phyloP scores from a whole-genome alignment of 108 stramenopile species.

The Fistulifera solaris region DNA sequence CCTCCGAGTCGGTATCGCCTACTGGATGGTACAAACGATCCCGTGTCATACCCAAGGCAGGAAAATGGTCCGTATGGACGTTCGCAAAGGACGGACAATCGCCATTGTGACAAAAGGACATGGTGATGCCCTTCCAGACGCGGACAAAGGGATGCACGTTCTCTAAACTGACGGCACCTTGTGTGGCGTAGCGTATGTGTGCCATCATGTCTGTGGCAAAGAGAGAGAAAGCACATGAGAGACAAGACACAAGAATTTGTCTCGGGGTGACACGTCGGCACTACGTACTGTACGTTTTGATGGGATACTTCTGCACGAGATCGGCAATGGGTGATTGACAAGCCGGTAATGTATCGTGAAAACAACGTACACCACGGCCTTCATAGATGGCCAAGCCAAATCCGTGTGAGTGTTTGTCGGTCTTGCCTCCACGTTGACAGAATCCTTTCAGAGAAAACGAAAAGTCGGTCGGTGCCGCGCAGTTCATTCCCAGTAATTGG shows the following conservation, averaged over 20 bases:
- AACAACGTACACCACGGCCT: conserved; percentile 65
- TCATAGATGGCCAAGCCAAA: conserved; percentile 83
- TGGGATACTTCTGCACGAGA: conserved; percentile 62
- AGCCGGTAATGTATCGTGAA: conserved; percentile 66
- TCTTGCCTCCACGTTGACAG: conserved; percentile 65
- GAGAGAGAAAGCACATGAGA: not conserved
- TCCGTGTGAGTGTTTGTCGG: conserved; percentile 76
- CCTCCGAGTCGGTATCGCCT: conserved; percentile 88
- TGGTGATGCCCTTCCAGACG: conserved; percentile 80
- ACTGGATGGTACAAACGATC: conserved; percentile 50
- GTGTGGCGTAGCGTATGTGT: conserved; percentile 86
- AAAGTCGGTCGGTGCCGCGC: conserved; percentile 67
- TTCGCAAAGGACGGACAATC: conserved; percentile 67
- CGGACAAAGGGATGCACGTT: conserved; percentile 90
- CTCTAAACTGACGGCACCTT: conserved; percentile 59
- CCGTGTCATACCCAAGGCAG: conserved; percentile 7
- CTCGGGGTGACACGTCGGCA: too few relatives aligned
- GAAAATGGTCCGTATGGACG: conserved; percentile 2
- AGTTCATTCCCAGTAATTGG: conserved; percentile 75
- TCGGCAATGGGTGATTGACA: conserved; percentile 63
- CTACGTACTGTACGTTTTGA: conserved; percentile 37
- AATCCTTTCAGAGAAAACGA: conserved; percentile 67
- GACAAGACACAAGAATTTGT: not conserved
- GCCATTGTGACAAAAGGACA: conserved; percentile 87
- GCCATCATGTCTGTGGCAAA: conserved; percentile 70